Base-by-base conservation (phyloP, 345 rosid genomes). In the Gynandropsis gynandra region DNA sequence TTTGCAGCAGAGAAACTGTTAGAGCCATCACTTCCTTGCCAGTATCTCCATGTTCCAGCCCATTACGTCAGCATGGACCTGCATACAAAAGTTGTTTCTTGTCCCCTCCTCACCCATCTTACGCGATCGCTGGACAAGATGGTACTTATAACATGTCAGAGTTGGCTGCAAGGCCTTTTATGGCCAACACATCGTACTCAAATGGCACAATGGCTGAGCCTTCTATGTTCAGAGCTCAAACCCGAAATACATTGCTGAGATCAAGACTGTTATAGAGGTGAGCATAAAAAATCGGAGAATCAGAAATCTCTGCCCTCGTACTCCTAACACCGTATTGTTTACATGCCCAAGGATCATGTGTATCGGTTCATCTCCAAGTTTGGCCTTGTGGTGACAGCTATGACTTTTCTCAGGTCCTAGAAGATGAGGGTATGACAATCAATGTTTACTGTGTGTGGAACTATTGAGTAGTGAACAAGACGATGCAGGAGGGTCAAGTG, bases 11-110 rank as follows among this genome's bases (percentile, higher is more conserved):
- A 71, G 95, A 82, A 56, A 81, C 75, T 48, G 69, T 52, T 39
- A 80, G 89, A 71, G 72, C 62, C 58, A 87, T 82, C 32, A 68
- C 89, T 0, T 92, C 98, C 2, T 69, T 82, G 64, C 98, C 96
- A 0, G 96, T 80, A 24, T 92, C 98, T 52, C 98, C 95, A 21
- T 74, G 76, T 70, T 77, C 98, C 52, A 92, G 98, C 63, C 98
- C 98, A 0, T 64, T 87, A 58, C 71, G 98, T 27, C 76, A 80
- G 33, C 42, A 56, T 32, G 89, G 82, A 49, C 70, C 82, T 0
- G 75, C 89, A 17, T 70, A 77, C 47, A 77, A 58, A 67, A 87
- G 87, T 53, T 76, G 89, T 71, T 75, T 61, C 51, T 77, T 78
- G 34, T 92, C 96, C 12, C 98, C 98, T 61, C 82, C 87, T 52